Base-by-base conservation (phyloP, 345 rosid species). In the Arabidopsis arenosa region DNA sequence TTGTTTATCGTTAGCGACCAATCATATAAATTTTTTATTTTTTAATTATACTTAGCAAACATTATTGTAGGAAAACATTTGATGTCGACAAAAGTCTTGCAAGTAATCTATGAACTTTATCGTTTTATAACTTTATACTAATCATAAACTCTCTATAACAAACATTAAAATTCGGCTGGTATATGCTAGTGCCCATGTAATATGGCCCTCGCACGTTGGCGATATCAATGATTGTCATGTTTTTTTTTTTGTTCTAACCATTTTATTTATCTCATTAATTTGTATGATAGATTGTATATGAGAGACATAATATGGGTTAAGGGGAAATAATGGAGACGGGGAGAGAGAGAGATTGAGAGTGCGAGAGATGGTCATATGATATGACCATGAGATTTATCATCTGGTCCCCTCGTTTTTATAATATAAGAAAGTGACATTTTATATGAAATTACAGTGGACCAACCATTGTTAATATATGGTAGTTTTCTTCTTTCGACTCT, bases 301-400 rank as follows among this genome's bases (percentile, higher is more conserved):
- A 32, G 7, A 53, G 15, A 36, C 12, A 36, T 8, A 14, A 33
- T 21, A 66, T 51, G 13, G 17, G 35, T 12, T 23, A 66, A 49
- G 18, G 58, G 11, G 28, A 23, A 36, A 68, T 68, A 55, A 69
- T 56, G 18, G 41, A 69, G 75, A 36, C 4, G 32, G 26, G 14
- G 32, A 5, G 1, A 60, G 65, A 53, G 26, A 14, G 14, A 57
- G 75, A 61, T 36, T 39, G 68, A 67, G 79, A 23, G 26, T 23
- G 26, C 26, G 26, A 23, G 70, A 73, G 49, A 73, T 58, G 68
- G 68, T 66, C 62, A 60, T 75, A 51, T 68, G 56, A 51, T 75
- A 63, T 58, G 61, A 68, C 30, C 80, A 60, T 76, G 70, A 69
- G 80, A 70, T 36, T 35, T 77, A 63, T 47, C 66, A 39, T 70